phyloP scores from a whole-genome alignment of 1,284 basidiomycete species.

The Neolentinus lepideus region DNA sequence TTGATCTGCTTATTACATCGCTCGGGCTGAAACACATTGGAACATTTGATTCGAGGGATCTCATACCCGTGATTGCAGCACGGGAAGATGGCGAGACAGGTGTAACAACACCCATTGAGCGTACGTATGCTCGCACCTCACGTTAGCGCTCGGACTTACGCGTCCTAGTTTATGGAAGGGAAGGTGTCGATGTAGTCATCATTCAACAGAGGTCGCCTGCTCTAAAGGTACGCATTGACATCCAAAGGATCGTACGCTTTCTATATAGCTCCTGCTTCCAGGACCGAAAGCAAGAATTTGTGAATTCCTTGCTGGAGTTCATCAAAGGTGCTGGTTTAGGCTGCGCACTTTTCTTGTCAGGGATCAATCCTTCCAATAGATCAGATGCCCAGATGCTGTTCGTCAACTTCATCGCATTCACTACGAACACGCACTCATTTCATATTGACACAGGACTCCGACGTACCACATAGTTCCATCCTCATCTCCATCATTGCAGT shows the following conservation, averaged over 20 bases:
- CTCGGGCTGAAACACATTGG: conserved; percentile 54
- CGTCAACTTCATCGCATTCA: conserved; percentile 19
- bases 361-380: conserved; percentile 67
- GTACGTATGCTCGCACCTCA: conserved; percentile 27
- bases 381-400: conserved; percentile 73
- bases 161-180: conserved; percentile 53
- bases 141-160: background rate
- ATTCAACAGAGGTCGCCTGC: conserved; percentile 75
- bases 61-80: conserved; percentile 63
- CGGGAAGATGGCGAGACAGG: conserved; percentile 51
- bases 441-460: conserved; percentile 37
- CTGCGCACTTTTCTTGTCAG: conserved; percentile 57
- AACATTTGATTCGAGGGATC: conserved; percentile 50
- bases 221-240: conserved; percentile 45
- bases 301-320: conserved; percentile 49
- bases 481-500: conserved; percentile 27
- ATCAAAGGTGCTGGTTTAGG: conserved; percentile 38
- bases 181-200: conserved; percentile 39
- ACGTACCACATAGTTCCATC: conserved; percentile 46
- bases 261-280: conserved; percentile 18
- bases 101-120: conserved; percentile 66
- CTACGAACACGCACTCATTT: conserved; percentile 8
- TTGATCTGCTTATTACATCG: conserved; percentile 65
- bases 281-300: conserved; percentile 60
- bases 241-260: conserved; percentile 4